These are phyloP conservation scores for Debaryomyces prosopidis DNA, from an alignment of 805 yeast species.

Conservation along the genomic window DNA sequence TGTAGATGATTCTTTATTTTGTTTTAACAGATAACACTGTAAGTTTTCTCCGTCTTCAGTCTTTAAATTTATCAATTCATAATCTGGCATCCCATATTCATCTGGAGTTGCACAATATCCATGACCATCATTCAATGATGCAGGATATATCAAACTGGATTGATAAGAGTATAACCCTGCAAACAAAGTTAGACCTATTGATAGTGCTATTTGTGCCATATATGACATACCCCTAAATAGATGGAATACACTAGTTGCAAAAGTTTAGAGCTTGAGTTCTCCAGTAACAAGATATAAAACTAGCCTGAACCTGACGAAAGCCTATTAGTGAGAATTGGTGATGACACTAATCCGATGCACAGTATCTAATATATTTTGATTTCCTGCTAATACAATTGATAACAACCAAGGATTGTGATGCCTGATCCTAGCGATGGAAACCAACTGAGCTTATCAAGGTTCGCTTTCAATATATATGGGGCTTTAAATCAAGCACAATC, in stretches of 20 bases:
- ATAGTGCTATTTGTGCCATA: constrained; percentile 41
- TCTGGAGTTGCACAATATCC: constrained; percentile 77
- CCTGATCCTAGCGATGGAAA: constrained; percentile 3
- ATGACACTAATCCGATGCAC: not conserved
- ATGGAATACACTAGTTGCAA: too few relatives aligned
- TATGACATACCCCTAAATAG: constrained; percentile 20
- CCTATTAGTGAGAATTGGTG: not conserved
- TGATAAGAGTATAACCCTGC: constrained; percentile 63
- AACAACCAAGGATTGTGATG: not conserved
- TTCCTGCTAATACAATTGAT: not conserved
- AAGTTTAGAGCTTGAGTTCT: too few relatives aligned
- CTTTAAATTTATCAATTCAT: constrained; percentile 55
- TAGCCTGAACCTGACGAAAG: not conserved
- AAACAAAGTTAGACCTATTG: constrained; percentile 46
- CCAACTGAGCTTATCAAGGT: constrained; percentile 40
- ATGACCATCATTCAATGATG: constrained; percentile 74
- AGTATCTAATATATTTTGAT: too few relatives aligned
- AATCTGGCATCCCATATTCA: constrained; percentile 56
- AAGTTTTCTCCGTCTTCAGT: constrained; percentile 73
- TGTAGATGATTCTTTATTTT: constrained; percentile 35
- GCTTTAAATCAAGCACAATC: constrained; percentile 16
- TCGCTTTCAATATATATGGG: constrained; percentile 64
- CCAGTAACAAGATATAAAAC: too few relatives aligned
- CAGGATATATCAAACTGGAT: constrained; percentile 74
- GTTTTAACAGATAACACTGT: constrained; percentile 63